Evolutionary conservation across 441 rosid species (phyloP), one percentile per base, ranked within the genome.

Genomic region (Gossypium davidsonii): DNA sequence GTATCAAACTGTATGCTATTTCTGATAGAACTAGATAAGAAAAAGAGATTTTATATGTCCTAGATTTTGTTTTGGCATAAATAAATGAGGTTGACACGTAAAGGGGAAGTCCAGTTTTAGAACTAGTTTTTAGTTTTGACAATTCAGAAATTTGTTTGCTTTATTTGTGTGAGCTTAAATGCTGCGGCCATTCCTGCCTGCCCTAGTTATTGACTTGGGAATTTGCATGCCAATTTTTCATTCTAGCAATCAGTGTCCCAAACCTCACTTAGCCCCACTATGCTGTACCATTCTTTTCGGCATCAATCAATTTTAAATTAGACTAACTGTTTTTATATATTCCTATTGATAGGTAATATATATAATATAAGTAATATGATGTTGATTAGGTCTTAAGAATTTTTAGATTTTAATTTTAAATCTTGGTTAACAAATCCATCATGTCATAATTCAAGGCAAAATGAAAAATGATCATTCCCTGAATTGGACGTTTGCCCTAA

Each of bases 161-260:
- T 37, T 34, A 34, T 61, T 61, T 61, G 48, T 34, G 23, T 34
- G 15, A 34, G 53, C 18, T 61, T 8, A 15, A 59, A 56, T 21
- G 7, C 39, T 59, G 18, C 9, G 25, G 60, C 42, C 60, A 56
- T 8, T 11, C 60, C 31, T 11, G 31, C 39, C 67, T 17, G 68
- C 28, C 51, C 68, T 26, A 63, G 15, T 63, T 39, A 39, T 63
- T 63, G 67, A 63, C 67, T 37, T 63, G 51, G 67, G 68, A 34
- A 62, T 63, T 63, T 63, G 68, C 51, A 1, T 63, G 52, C 68
- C 68, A 39, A 63, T 3, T 1, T 18, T 61, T 34, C 67, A 17
- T n/a, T 18, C 49, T 39, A 3, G 68, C 68, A 63, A 39, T 39
- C 37, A 39, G 51, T 39, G 68, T 39, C 68, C 15, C 15, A 10